These are phyloP conservation scores for Macrophomina tecta DNA, from an alignment of 2,329 filamentous ascomycete species.

Conservation along the genomic window DNA sequence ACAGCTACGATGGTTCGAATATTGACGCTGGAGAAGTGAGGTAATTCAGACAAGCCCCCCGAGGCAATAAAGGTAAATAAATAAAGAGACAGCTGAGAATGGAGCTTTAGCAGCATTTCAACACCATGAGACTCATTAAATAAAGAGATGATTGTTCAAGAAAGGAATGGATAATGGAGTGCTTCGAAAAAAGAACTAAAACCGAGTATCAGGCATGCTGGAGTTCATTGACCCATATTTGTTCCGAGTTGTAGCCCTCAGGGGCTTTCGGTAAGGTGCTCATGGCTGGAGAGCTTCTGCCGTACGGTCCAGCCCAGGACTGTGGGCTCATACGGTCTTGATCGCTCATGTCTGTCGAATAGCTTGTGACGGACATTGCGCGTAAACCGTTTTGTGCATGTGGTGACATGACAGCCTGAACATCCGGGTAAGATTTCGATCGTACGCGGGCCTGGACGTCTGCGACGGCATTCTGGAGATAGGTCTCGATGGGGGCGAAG, in stretches of 20 bases:
- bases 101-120: too few species aligned
- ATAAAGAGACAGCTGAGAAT: too few species aligned
- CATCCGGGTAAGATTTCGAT: not conserved
- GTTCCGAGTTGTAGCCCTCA: not conserved
- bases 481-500: conserved; percentile 30
- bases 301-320: not conserved
- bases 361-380: not conserved
- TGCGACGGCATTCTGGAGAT: not conserved
- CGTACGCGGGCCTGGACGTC: not conserved
- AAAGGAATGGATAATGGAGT: not conserved
- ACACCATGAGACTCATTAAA: too few species aligned
- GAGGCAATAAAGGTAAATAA: too few species aligned
- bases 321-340: not conserved
- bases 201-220: not conserved
- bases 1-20: too few species aligned
- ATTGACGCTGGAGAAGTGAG: too few species aligned
- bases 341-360: not conserved
- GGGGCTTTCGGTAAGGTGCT: not conserved
- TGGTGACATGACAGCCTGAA: not conserved
- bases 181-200: not conserved
- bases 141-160: too few species aligned
- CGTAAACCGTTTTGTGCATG: not conserved
- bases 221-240: not conserved
- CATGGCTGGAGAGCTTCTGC: not conserved
- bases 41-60: too few species aligned